These are phyloP conservation scores for Funneliformis geosporum DNA, from an alignment of 192 early-diverging fungal species.

Conservation along the genomic window DNA sequence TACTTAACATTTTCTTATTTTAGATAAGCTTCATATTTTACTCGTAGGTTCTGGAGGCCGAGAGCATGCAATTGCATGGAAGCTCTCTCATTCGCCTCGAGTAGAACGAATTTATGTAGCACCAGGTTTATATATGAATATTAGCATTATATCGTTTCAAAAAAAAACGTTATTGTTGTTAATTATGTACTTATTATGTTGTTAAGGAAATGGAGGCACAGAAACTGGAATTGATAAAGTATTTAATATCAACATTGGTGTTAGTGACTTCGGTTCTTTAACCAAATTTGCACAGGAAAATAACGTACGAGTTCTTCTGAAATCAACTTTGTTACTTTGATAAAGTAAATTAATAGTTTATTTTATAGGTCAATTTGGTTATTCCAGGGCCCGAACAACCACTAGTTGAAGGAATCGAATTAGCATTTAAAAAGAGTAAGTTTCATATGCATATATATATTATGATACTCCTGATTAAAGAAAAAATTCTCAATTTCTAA, in stretches of 20 bases:
- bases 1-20: not conserved
- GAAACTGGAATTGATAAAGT: conserved; percentile 71
- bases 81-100: conserved; percentile 72
- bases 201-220: conserved; percentile 92
- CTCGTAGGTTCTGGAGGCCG: conserved; percentile 94
- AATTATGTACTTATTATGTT: not conserved
- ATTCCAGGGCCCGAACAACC: conserved; percentile 97
- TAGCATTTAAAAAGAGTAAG: conserved; percentile 76
- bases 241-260: conserved; percentile 75
- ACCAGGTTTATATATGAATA: conserved; percentile 59
- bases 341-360: not conserved
- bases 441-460: conserved; percentile 40
- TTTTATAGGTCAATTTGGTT: conserved; percentile 69
- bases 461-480: not conserved
- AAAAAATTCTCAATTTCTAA: not conserved
- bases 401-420: conserved; percentile 87
- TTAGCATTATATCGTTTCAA: not conserved
- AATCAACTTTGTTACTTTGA: not conserved
- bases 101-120: conserved; percentile 89
- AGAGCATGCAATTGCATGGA: conserved; percentile 95
- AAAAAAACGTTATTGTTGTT: too few relatives aligned
- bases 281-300: conserved; percentile 79
- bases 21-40: conserved; percentile 69
- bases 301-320: conserved; percentile 49
- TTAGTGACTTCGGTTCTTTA: conserved; percentile 71